These are phyloP conservation scores for Lanmaoa pseudosensibilis DNA, from an alignment of 768 basidiomycete species.

Conservation along the genomic window DNA sequence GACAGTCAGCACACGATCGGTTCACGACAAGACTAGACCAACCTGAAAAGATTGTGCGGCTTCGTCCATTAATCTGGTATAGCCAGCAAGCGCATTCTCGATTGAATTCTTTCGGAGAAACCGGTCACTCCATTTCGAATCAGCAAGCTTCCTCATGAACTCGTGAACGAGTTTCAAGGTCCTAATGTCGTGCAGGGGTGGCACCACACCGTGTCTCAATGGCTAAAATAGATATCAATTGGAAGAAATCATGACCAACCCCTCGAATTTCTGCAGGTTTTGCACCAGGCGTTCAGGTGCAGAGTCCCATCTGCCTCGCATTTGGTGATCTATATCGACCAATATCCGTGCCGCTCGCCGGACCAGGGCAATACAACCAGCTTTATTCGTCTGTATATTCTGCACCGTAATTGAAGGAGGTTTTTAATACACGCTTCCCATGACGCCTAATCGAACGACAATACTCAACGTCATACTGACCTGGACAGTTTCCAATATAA, in stretches of 20 bases:
- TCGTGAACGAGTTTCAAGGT: conserved; percentile 38
- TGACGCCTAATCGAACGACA: not conserved
- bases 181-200: conserved; percentile 21
- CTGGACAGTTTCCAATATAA: conserved; percentile 48
- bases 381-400: conserved; percentile 39
- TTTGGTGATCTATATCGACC: conserved; percentile 44
- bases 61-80: conserved; percentile 39
- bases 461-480: conserved; percentile 22
- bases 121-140: conserved; percentile 42
- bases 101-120: conserved; percentile 42
- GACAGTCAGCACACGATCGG: not conserved
- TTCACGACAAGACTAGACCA: not conserved
- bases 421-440: not conserved
- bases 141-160: conserved; percentile 41
- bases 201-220: not conserved
- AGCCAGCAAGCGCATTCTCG: conserved; percentile 39
- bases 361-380: conserved; percentile 40
- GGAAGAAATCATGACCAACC: conserved; percentile 27
- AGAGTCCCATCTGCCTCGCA: conserved; percentile 45
- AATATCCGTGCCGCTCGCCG: conserved; percentile 43
- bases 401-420: conserved; percentile 7
- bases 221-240: not conserved
- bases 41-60: conserved; percentile 51
- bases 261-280: conserved; percentile 43
- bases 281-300: conserved; percentile 41